Evolutionary conservation across 352 stramenopile species (phyloP).

Genomic region (Blastocystis sp.): DNA sequence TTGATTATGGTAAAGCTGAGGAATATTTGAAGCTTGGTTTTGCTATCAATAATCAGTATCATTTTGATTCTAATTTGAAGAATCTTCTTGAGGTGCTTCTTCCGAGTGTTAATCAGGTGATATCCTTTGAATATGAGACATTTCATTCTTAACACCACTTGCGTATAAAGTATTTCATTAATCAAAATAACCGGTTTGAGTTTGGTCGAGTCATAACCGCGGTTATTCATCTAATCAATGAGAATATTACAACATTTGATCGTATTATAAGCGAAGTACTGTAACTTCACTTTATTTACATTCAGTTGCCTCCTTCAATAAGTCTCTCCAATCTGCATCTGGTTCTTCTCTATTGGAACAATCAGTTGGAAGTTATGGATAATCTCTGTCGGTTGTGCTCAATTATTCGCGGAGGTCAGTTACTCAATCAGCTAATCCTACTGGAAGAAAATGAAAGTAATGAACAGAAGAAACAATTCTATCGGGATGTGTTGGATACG

Average conservation of each 20-base stretch:
- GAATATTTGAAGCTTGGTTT: slow-evolving; percentile 4
- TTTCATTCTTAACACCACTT: slow-evolving; percentile 1
- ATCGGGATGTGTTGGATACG: neutral
- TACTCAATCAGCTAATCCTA: slow-evolving; percentile 50
- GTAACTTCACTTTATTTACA: neutral
- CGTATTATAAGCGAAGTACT: neutral
- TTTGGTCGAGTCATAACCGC: neutral
- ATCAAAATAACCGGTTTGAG: neutral
- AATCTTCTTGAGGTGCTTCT: neutral
- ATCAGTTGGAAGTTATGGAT: neutral
- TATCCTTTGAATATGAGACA: neutral
- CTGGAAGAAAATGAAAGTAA: slow-evolving; percentile 50
- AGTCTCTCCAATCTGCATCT: slow-evolving; percentile 6
- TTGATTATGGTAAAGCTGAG: neutral
- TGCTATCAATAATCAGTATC: neutral
- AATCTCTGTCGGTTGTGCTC: neutral
- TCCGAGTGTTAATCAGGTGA: neutral
- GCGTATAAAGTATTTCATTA: neutral
- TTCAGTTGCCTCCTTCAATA: neutral
- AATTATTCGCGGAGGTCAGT: neutral
- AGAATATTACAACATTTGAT: neutral
- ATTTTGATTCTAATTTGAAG: neutral
- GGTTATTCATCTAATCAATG: neutral
- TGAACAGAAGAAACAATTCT: slow-evolving; percentile 10
- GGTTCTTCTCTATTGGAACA: neutral